phyloP scores from a whole-genome alignment of 1,284 basidiomycete species.

The Ganoderma sinense region DNA sequence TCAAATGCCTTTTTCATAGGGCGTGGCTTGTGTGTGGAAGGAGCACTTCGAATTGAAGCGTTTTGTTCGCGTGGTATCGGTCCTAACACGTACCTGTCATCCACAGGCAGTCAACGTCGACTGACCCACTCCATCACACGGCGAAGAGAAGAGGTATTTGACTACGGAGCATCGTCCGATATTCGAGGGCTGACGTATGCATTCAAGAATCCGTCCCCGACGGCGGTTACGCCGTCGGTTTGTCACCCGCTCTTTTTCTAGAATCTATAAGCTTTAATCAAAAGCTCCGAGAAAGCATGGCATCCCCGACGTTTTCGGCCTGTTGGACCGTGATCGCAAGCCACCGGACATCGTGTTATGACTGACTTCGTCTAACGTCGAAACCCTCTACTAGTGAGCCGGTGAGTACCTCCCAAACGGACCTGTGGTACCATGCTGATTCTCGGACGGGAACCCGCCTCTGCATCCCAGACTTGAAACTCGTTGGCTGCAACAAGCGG shows the following conservation, averaged over 20 bases:
- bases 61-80: not conserved
- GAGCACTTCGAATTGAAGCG: not conserved
- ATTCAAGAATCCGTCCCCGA: not conserved
- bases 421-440: not conserved
- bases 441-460: not conserved
- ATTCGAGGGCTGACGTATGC: not conserved
- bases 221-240: not conserved
- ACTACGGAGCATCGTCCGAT: not conserved
- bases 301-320: not conserved
- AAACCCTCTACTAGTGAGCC: not conserved
- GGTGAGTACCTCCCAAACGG: not conserved
- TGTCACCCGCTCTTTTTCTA: not conserved
- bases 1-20: not conserved
- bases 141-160: not conserved
- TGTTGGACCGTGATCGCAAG: not conserved
- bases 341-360: not conserved
- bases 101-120: not conserved
- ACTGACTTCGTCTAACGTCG: not conserved
- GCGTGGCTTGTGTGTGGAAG: not conserved
- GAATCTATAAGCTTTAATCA: not conserved
- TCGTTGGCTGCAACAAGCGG: not conserved
- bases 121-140: not conserved
- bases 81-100: not conserved
- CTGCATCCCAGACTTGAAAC: not conserved
- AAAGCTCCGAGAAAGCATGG: not conserved